These are phyloP conservation scores for Eucalyptus marginata DNA, from an alignment of 345 rosid genomes.

Conservation along the genomic window DNA sequence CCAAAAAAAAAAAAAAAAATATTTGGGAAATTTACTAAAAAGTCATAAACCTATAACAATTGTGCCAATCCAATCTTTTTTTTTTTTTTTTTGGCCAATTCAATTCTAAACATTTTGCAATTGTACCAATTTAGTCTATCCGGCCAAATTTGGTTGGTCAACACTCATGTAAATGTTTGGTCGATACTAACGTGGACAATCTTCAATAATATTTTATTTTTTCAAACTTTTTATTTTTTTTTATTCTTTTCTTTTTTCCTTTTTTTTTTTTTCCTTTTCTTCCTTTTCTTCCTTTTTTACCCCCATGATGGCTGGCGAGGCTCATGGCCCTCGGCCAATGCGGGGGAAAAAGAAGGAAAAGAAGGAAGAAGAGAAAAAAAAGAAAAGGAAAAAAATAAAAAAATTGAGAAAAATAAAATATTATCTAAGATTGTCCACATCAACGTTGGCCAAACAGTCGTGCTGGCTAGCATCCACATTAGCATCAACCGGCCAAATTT, in stretches of 20 bases:
- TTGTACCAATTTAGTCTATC: accelerated
- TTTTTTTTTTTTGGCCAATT: too few species aligned
- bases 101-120: accelerated
- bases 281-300: background rate
- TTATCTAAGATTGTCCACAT: too few species aligned
- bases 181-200: accelerated
- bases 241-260: too few species aligned
- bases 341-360: too few species aligned
- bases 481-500: accelerated
- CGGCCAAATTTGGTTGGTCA: accelerated
- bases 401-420: too few species aligned
- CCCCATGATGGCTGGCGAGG: accelerated
- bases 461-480: accelerated
- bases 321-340: accelerated
- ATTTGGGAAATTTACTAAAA: background rate
- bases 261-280: accelerated
- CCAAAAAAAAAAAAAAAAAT: too few species aligned
- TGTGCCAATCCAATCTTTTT: accelerated
- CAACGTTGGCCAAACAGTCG: accelerated
- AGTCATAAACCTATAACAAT: accelerated
- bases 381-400: too few species aligned
- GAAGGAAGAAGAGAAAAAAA: too few species aligned
- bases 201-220: too few species aligned
- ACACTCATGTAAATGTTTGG: accelerated
- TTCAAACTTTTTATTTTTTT: accelerated